Evolutionary conservation across 75 land plant genomes (phyloP).

Genomic region (Sequoiadendron giganteum): DNA sequence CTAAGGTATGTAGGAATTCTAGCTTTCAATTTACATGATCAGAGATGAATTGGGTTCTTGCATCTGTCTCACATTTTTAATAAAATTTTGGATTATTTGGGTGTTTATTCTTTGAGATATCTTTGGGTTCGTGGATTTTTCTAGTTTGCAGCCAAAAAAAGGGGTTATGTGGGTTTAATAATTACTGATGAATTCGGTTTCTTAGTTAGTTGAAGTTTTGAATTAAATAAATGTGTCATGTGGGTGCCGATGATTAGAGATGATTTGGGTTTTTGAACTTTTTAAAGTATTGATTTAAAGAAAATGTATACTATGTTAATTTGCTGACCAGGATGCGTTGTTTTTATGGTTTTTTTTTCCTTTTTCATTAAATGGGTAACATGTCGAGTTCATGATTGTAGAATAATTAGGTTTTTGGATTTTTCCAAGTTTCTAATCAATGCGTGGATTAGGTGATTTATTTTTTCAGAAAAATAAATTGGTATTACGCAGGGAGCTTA

Average conservation of each 20-base stretch:
- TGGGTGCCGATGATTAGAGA: background rate
- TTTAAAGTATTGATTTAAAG: background rate
- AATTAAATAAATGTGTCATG: background rate
- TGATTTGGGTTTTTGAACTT: background rate
- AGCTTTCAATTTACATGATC: background rate
- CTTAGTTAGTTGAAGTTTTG: background rate
- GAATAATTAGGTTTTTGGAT: background rate
- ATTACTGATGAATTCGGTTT: background rate
- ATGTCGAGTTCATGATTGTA: background rate
- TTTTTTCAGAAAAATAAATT: background rate
- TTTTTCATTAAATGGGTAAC: background rate
- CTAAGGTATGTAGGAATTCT: conserved; percentile 47
- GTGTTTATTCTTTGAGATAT: background rate
- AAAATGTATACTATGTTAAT: too few relatives aligned
- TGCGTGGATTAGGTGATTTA: background rate
- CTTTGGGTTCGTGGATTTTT: background rate
- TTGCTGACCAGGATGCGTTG: too few relatives aligned
- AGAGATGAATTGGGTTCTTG: background rate
- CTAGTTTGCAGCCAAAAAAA: background rate
- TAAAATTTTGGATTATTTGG: background rate
- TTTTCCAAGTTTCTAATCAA: background rate
- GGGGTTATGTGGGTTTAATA: background rate
- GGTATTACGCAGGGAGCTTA: background rate
- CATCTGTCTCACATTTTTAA: background rate
- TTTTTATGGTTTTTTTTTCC: too few relatives aligned